phyloP scores from a whole-genome alignment of 2,329 filamentous ascomycete genomes.

The Aspergillus unguis region DNA sequence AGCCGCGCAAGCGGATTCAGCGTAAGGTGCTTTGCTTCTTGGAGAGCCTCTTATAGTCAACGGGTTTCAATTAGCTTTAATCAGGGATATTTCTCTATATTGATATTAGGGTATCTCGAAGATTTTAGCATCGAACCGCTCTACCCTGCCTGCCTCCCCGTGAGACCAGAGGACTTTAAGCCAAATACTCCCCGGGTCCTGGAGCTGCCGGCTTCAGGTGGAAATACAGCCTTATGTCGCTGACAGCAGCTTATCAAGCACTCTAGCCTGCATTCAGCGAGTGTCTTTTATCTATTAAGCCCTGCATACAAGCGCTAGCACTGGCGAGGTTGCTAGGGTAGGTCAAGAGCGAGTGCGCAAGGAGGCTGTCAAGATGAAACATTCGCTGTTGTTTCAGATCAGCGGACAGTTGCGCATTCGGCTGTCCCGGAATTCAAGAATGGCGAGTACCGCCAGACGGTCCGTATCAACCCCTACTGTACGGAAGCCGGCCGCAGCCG shows the following conservation, averaged over 20 bases:
- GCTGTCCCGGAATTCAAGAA: slow-evolving; percentile 12
- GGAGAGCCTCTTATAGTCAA: slow-evolving; percentile 9
- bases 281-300: slow-evolving; percentile 9
- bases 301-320: slow-evolving; percentile 11
- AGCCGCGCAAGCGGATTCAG: slow-evolving; percentile 15
- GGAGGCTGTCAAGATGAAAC: slow-evolving; percentile 12
- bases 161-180: slow-evolving; percentile 10
- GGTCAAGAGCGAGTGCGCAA: slow-evolving; percentile 11
- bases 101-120: too few species aligned
- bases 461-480: slow-evolving; percentile 9
- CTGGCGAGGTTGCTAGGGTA: slow-evolving; percentile 9
- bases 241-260: slow-evolving; percentile 9
- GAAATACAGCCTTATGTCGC: slow-evolving; percentile 12
- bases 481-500: slow-evolving; percentile 10
- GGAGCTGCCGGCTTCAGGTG: slow-evolving; percentile 9
- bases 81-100: not conserved
- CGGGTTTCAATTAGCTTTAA: slow-evolving; percentile 11
- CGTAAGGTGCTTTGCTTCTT: slow-evolving; percentile 7
- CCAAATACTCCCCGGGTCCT: slow-evolving; percentile 13
- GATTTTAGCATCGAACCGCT: not conserved
- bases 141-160: slow-evolving; percentile 12
- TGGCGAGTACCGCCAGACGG: slow-evolving; percentile 12
- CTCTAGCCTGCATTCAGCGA: slow-evolving; percentile 12
- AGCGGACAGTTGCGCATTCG: slow-evolving; percentile 12
- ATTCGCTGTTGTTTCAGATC: slow-evolving; percentile 14